Evolutionary conservation across 805 yeast genomes (phyloP).

Genomic region (Zygotorulaspora sp.): DNA sequence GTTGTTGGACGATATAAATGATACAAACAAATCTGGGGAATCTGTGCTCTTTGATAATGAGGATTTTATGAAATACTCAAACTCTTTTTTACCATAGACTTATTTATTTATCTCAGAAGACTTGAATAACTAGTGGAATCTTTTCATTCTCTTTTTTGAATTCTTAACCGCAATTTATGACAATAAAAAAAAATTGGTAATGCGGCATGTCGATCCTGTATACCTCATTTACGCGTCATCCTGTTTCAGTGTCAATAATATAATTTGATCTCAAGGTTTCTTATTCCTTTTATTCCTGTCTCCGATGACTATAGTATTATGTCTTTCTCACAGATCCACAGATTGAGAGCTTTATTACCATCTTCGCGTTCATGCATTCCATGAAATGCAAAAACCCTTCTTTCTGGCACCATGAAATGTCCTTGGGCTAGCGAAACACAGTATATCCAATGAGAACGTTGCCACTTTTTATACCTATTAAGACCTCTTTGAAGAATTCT

Average conservation of each 20-base stretch:
- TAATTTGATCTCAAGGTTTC: constrained; percentile 57
- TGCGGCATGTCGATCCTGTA: neutral
- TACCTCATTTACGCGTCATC: constrained; percentile 43
- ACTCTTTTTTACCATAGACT: constrained; percentile 2
- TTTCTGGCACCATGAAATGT: constrained; percentile 80
- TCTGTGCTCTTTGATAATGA: constrained; percentile 11
- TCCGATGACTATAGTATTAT: constrained; percentile 47
- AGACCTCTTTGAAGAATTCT: constrained; percentile 67
- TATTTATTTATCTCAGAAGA: neutral
- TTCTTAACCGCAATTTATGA: neutral
- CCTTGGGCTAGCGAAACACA: constrained; percentile 65
- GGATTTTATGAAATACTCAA: constrained; percentile 13
- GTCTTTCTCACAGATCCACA: constrained; percentile 42
- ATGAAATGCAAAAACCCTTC: constrained; percentile 77
- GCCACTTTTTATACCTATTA: constrained; percentile 71
- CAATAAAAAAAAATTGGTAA: neutral
- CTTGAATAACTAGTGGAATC: neutral
- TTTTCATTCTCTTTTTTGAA: neutral
- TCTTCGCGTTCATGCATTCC: constrained; percentile 79
- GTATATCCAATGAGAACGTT: constrained; percentile 81
- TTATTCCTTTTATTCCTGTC: constrained; percentile 63
- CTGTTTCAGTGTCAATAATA: constrained; percentile 76
- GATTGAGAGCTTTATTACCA: constrained; percentile 67
- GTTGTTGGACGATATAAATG: constrained; percentile 10
- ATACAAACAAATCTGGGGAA: constrained; percentile 5